Evolutionary conservation across 192 early-diverging fungal species (phyloP), one percentile per base, ranked within the genome.

Genomic region (Thamnidium elegans): DNA sequence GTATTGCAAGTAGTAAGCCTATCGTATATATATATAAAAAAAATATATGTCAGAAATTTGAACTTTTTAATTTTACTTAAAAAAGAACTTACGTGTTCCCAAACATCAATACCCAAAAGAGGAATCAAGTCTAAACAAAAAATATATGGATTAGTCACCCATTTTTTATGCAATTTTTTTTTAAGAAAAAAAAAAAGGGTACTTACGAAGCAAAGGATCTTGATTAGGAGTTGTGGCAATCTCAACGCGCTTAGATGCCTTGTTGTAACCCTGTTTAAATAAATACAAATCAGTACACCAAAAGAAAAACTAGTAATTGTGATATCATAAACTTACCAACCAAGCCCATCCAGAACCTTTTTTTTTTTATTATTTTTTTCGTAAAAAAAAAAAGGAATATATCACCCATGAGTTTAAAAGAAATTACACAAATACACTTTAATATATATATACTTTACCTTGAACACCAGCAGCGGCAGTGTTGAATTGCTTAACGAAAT

Each of bases 1-100:
- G 86, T 96, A 96, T 77, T 98, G 91, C 55, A 98, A 78, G 71
- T 98, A 98, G 80, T 95, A 98, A 17, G 96, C 94, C 78, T 88
- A 64, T 50, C 1, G 26, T 26, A 26, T 26, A n/a, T n/a, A n/a
- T n/a, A n/a, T 26, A 26, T 17, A 20, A 21, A 23, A 44, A 36
- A 39, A 36, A 10, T n/a, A 59, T 44, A 26, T 21, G 20, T 45
- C 46, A 17, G 13, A 19, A 17, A 48, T 45, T 15, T 17, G 46
- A 17, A n/a, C 26, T 26, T 26, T 39, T 11, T 15, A 36, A 63
- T 48, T n/a, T n/a, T n/a, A n/a, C n/a, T n/a, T n/a, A n/a, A n/a
- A n/a, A n/a, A n/a, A n/a, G n/a, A 36, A 70, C 72, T 69, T 70
- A 83, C 85, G 58, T 97, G 95, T 76, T 94, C 95, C 95, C 93